A percentile compares a stretch with the other conserved stretches of the same genome.
These are phyloP conservation scores for Diaporthe sp. DNA, from an alignment of 2,329 filamentous ascomycete species.

Conservation along the genomic window DNA sequence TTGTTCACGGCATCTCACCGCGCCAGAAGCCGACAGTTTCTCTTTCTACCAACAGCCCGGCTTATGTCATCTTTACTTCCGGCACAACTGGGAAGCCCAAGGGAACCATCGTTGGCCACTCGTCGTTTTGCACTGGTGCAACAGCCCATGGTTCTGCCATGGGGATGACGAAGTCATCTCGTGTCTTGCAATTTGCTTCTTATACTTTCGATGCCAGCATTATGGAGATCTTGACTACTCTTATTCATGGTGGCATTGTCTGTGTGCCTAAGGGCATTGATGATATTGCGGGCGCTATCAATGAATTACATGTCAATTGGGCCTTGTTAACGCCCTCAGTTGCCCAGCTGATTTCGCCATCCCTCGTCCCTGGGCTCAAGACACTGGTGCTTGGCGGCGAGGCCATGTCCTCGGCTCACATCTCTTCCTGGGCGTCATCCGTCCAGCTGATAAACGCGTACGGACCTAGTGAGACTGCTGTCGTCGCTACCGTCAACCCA, in stretches of 20 bases:
- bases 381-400: constrained; percentile 46
- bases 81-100: constrained; percentile 69
- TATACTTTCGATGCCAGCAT: constrained; percentile 51
- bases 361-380: constrained; percentile 24
- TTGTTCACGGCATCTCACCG: not conserved
- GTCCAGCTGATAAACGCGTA: constrained; percentile 43
- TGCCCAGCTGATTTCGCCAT: constrained; percentile 31
- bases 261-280: constrained; percentile 56
- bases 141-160: constrained; percentile 42
- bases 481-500: not conserved
- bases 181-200: constrained; percentile 52
- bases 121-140: not conserved
- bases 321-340: constrained; percentile 36
- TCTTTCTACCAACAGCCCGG: not conserved
- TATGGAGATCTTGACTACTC: constrained; percentile 41
- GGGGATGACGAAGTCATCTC: constrained; percentile 44
- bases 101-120: constrained; percentile 57
- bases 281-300: constrained; percentile 46
- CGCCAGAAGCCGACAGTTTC: not conserved
- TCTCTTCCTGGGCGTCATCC: constrained; percentile 54
- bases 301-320: constrained; percentile 41
- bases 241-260: constrained; percentile 48
- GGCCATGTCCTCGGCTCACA: constrained; percentile 56
- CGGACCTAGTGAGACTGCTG: constrained; percentile 10
- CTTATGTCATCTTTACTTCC: constrained; percentile 64